Percentiles rank a stretch among this genome's conserved stretches.
phyloP scores from a whole-genome alignment of 495 filamentous ascomycete species.

The Podospora conica region DNA sequence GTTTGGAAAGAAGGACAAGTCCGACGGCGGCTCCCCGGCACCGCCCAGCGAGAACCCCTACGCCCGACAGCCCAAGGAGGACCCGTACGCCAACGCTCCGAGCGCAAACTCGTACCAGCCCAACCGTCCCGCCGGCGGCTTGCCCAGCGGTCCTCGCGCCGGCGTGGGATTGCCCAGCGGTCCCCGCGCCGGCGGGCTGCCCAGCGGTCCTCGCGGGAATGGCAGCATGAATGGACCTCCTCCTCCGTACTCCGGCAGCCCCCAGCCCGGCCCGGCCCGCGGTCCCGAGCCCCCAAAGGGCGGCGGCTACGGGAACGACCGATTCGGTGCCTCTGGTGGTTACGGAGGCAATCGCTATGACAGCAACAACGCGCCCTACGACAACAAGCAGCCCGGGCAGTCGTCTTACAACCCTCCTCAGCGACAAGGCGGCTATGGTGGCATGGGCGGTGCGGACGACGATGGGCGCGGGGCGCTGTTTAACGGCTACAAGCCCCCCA shows the following conservation, averaged over 20 bases:
- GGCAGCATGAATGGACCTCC: conserved; percentile 29
- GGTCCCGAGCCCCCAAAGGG: conserved; percentile 3
- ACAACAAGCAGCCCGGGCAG: conserved; percentile 16
- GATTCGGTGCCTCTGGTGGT: conserved; percentile 55
- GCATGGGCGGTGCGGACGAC: conserved; percentile 53
- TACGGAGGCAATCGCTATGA: conserved; percentile 63
- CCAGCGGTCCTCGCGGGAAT: conserved; percentile 16
- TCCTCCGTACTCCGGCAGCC: conserved; percentile 17
- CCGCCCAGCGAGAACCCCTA: conserved; percentile 57
- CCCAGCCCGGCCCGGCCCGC: conserved; percentile 3
- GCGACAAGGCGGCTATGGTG: conserved; percentile 68
- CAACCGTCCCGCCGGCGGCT: conserved; percentile 26
- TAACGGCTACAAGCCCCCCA: conserved; percentile 51
- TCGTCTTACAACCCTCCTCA: conserved; percentile 22
- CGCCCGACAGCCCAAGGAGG: conserved; percentile 53
- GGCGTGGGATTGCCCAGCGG: conserved; percentile 11
- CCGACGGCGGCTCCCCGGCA: conserved; percentile 49
- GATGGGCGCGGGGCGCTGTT: conserved; percentile 36
- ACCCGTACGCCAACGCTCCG: conserved; percentile 54
- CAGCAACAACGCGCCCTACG: conserved; percentile 14
- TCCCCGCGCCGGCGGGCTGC: conserved; percentile 12
- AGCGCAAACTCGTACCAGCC: conserved; percentile 2
- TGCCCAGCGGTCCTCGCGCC: conserved; percentile 14
- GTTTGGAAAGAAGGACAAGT: conserved; percentile 64
- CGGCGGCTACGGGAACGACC: conserved; percentile 51